Evolutionary conservation across 768 basidiomycete genomes (phyloP).

Genomic region (Lactarius psammicola): DNA sequence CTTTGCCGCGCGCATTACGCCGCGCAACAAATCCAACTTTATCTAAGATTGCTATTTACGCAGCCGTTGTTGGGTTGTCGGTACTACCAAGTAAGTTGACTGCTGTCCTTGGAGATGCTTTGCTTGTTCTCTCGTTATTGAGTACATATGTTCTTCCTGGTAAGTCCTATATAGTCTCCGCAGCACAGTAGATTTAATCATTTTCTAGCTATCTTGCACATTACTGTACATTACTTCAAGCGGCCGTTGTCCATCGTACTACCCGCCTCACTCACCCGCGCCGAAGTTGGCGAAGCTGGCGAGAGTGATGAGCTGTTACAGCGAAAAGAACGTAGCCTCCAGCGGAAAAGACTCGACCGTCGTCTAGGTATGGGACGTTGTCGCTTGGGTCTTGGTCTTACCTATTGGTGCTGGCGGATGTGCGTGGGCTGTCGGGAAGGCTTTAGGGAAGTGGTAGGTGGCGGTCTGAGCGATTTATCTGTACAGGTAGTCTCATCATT

Average conservation of each 20-base stretch:
- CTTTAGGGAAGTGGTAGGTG: slow-evolving; percentile 52
- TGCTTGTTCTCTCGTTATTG: slow-evolving; percentile 50
- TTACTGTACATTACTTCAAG: slow-evolving; percentile 80
- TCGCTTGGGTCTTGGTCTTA: slow-evolving; percentile 70
- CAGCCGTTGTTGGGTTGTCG: slow-evolving; percentile 45
- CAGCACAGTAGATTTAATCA: neutral
- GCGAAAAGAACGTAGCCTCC: slow-evolving; percentile 82
- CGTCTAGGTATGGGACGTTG: slow-evolving; percentile 83
- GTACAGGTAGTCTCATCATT: slow-evolving; percentile 15
- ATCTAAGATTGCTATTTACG: slow-evolving; percentile 44
- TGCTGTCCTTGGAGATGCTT: slow-evolving; percentile 45
- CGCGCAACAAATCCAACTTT: slow-evolving; percentile 44
- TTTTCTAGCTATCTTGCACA: slow-evolving; percentile 63
- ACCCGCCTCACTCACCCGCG: slow-evolving; percentile 36
- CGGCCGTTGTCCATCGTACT: slow-evolving; percentile 83
- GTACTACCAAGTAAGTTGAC: slow-evolving; percentile 44
- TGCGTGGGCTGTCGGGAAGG: slow-evolving; percentile 55
- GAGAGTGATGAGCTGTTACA: slow-evolving; percentile 68
- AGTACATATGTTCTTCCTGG: slow-evolving; percentile 66
- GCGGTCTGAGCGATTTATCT: slow-evolving; percentile 7
- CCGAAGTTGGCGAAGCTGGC: slow-evolving; percentile 20
- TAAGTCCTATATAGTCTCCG: slow-evolving; percentile 30
- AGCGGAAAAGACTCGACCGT: slow-evolving; percentile 66
- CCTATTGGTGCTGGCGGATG: slow-evolving; percentile 56
- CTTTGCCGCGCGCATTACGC: slow-evolving; percentile 46